These are phyloP conservation scores for Trypanosoma vivax DNA, from an alignment of 208 protist genomes.

Conservation along the genomic window DNA sequence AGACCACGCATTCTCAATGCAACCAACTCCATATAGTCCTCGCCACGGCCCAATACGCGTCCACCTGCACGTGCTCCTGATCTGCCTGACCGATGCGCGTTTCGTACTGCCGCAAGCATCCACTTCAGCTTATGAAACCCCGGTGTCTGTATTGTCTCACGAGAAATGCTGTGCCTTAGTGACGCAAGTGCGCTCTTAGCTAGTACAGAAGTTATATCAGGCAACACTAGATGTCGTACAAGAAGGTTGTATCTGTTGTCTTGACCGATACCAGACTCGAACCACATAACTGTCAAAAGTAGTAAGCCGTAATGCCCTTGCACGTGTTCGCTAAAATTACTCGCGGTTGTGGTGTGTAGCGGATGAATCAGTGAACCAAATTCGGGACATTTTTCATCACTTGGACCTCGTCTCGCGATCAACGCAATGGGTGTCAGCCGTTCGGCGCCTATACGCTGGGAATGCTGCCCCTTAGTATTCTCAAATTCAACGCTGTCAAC, in stretches of 20 bases:
- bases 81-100: not conserved
- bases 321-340: not conserved
- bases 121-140: no score
- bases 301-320: slow-evolving; percentile 10
- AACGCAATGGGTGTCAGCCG: no score
- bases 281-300: slow-evolving; percentile 1
- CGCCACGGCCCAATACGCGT: not conserved
- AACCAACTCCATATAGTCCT: slow-evolving; percentile 10
- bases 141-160: no score
- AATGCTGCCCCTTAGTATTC: no score
- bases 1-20: not conserved
- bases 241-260: not conserved
- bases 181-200: not conserved
- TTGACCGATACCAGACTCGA: slow-evolving; percentile 2
- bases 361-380: no score
- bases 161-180: not conserved
- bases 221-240: slow-evolving; percentile 9
- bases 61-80: not conserved
- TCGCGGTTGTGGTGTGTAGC: no score
- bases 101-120: no score
- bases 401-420: no score
- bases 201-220: slow-evolving; percentile 1
- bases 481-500: no score
- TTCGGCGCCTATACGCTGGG: no score
- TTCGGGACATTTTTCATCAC: no score